A percentile compares a stretch with the other conserved stretches of the same genome.
These are phyloP conservation scores for Trametes cubensis DNA, from an alignment of 768 basidiomycete species.

Conservation along the genomic window DNA sequence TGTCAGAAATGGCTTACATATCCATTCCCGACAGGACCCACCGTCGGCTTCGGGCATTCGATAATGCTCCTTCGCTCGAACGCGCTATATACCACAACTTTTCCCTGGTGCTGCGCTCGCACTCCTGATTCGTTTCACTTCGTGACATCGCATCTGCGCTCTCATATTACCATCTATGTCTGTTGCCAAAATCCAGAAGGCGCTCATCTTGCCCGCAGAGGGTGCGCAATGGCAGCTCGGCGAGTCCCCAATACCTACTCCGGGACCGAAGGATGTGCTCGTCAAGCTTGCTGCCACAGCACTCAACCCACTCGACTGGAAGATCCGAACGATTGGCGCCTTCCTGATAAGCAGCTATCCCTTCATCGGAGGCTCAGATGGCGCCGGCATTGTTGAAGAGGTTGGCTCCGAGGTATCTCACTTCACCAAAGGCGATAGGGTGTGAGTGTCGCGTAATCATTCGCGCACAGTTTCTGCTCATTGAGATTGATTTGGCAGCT, in stretches of 20 bases:
- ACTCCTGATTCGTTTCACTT: no score
- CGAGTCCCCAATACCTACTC: conserved; percentile 36
- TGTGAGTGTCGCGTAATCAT: conserved; percentile 23
- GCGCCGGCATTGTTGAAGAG: conserved; percentile 28
- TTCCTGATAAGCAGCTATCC: conserved; percentile 28
- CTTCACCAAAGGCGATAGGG: conserved; percentile 39
- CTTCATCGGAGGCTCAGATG: conserved; percentile 27
- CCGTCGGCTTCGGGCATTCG: no score
- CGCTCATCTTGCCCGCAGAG: conserved; percentile 9
- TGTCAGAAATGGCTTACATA: no score
- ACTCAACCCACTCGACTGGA: conserved; percentile 58
- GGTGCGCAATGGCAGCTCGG: neutral
- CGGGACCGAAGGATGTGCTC: conserved; percentile 51
- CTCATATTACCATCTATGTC: no score
- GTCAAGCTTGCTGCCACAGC: conserved; percentile 50
- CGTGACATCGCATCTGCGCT: no score
- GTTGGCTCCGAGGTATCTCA: conserved; percentile 39
- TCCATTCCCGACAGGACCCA: no score
- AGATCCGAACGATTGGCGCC: conserved; percentile 40
- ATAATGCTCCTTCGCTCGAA: no score
- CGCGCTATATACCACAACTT: no score
- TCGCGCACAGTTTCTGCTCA: no score
- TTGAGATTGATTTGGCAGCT: conserved; percentile 1
- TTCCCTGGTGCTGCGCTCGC: no score
- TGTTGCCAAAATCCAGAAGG: conserved; percentile 13